Conservation (phyloP, 352 stramenopile species). For the Phytopythium ostracodes region DNA sequence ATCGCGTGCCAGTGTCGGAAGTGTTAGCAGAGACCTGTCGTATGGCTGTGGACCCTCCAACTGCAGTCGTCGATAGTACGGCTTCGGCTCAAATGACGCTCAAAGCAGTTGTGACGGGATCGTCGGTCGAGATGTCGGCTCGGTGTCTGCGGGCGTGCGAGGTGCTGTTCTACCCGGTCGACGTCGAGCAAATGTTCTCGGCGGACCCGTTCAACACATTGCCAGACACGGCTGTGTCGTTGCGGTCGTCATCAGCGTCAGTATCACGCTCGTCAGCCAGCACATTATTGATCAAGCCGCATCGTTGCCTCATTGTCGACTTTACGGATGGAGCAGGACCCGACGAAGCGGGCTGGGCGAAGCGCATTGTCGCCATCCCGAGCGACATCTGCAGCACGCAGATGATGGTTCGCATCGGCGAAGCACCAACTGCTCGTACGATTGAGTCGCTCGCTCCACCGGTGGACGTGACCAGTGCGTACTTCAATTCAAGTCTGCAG, state of each 20-base stretch:
- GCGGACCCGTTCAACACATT: slow-evolving; percentile 50
- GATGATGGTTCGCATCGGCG: slow-evolving; percentile 47
- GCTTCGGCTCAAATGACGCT: slow-evolving; percentile 8
- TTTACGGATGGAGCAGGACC: not conserved
- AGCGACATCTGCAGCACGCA: slow-evolving; percentile 21
- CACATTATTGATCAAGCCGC: slow-evolving; percentile 42
- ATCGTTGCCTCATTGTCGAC: slow-evolving; percentile 26
- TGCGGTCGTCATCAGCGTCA: not conserved
- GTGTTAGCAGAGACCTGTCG: not conserved
- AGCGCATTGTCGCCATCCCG: slow-evolving; percentile 24
- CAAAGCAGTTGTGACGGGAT: slow-evolving; percentile 20
- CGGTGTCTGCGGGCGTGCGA: slow-evolving; percentile 30
- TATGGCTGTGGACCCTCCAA: not conserved
- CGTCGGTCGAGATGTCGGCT: slow-evolving; percentile 22
- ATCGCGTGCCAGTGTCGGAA: slow-evolving; percentile 16
- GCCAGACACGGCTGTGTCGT: slow-evolving; percentile 18
- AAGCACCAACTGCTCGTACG: slow-evolving; percentile 22
- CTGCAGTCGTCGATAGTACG: not conserved
- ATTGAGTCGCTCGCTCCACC: slow-evolving; percentile 17
- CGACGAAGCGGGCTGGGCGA: slow-evolving; percentile 3
- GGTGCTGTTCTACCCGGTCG: slow-evolving; percentile 54
- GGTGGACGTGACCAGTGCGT: slow-evolving; percentile 35
- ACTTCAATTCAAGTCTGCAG: slow-evolving; percentile 46
- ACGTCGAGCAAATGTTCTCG: slow-evolving; percentile 70
- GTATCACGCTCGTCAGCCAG: slow-evolving; percentile 21